Base-by-base conservation (phyloP, 495 filamentous ascomycete genomes). In the Hyaloscypha variabilis region DNA sequence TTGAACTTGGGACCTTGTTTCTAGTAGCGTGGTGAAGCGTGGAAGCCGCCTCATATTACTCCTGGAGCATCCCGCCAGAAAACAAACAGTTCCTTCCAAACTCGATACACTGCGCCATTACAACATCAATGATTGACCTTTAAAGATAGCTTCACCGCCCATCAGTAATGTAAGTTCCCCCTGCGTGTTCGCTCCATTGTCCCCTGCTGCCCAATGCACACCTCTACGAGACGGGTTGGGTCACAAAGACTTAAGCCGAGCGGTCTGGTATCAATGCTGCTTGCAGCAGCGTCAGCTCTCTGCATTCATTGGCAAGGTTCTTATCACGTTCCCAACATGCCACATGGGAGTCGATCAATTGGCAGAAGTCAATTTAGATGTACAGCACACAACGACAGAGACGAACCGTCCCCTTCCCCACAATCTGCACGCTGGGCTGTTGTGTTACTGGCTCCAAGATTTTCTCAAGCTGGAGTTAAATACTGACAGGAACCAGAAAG, bases 91-190 rank as follows among this genome's bases (percentile, higher is more conserved):
- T 31, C 11, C 26, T 36, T 26, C 21, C 17, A 24, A 59, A 24
- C 34, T 39, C 24, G 42, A 1, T 11, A 29, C 24, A 30, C 36
- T 46, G 19, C 39, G 29, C 36, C 4, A 21, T 26, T 29, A 29
- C 46, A 60, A 51, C 61, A 60, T 68, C 60, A 57, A 68, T 68
- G 66, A 28, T 64, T 51, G 56, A 64, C 17, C 57, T 68, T 49
- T 68, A 31, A 68, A 34, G 25, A 36, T 14, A 26, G 10, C 26
- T 21, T 11, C 19, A 25, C 19, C 19, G 28, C 30, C 0, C 6
- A 54, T 1, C 28, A 34, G n/a, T 42, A 29, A 62, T 21, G 61
- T 63, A 29, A 63, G 61, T 63, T 8, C 50, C 17, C 19, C 46
- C 31, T 62, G 30, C 54, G 17, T 57, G 24, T 11, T 30, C 34